These are phyloP conservation scores for Thelephora terrestris DNA, from an alignment of 1,284 basidiomycete genomes.

Conservation along the genomic window DNA sequence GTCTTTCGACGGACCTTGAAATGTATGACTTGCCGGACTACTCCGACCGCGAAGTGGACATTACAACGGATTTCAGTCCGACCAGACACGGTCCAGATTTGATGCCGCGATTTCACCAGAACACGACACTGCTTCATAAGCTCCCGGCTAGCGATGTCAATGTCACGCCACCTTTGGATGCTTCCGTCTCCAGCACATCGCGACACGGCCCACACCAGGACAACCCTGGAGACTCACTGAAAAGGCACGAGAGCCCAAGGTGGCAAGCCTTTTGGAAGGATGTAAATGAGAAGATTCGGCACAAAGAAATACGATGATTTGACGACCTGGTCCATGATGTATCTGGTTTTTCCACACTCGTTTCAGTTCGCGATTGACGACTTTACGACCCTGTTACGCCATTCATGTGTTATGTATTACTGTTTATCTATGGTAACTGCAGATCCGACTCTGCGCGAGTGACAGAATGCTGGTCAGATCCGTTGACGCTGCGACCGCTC, in stretches of 20 bases:
- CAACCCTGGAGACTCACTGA: neutral
- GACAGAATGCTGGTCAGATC: neutral
- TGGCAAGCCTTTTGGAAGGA: slow-evolving; percentile 39
- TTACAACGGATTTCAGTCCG: slow-evolving; percentile 6
- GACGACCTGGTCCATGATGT: neutral
- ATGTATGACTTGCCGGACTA: slow-evolving; percentile 22
- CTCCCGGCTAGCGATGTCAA: no score
- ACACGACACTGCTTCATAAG: neutral
- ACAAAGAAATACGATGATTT: slow-evolving; percentile 4
- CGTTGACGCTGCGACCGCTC: slow-evolving; percentile 44
- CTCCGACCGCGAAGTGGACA: slow-evolving; percentile 29
- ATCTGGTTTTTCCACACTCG: neutral
- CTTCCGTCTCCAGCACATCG: neutral
- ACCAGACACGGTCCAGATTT: slow-evolving; percentile 17
- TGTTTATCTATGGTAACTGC: neutral
- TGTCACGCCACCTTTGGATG: slow-evolving; percentile 5
- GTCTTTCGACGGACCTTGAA: neutral
- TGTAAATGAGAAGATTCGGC: slow-evolving; percentile 21
- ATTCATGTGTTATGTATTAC: neutral
- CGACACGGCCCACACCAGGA: neutral
- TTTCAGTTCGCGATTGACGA: slow-evolving; percentile 2
- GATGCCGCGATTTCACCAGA: slow-evolving; percentile 25
- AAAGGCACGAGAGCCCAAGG: slow-evolving; percentile 10
- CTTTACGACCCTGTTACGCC: neutral
- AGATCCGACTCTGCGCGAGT: no score